These are phyloP conservation scores for Petrea volubilis DNA, from an alignment of 257 asterid species.

Conservation along the genomic window DNA sequence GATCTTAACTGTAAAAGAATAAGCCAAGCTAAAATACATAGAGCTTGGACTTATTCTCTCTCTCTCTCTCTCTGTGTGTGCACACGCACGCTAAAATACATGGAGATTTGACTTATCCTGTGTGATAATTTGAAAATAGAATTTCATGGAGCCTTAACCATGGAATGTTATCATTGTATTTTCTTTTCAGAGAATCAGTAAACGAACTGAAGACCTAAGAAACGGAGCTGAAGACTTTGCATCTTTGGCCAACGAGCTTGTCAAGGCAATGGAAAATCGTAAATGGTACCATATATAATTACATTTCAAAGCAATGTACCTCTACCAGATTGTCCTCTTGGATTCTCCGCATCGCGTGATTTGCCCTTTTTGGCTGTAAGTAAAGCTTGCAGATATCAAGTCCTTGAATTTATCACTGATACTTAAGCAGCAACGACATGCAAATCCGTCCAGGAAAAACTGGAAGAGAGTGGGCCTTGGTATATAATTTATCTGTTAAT, in stretches of 20 bases:
- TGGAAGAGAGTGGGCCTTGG: neutral
- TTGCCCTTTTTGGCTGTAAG: neutral
- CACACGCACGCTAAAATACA: too few relatives aligned
- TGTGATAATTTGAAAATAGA: neutral
- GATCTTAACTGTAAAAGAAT: conserved; percentile 16
- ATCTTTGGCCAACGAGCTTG: conserved; percentile 88
- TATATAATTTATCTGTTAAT: neutral
- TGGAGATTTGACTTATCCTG: neutral
- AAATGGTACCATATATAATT: conserved; percentile 85
- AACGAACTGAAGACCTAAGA: conserved; percentile 71
- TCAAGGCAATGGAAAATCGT: conserved; percentile 81
- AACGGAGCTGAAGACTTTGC: conserved; percentile 90
- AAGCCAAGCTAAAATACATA: neutral
- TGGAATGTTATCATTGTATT: conserved; percentile 1
- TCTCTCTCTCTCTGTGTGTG: neutral
- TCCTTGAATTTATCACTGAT: neutral
- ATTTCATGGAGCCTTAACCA: neutral
- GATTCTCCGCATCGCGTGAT: neutral
- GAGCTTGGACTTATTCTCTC: too few relatives aligned
- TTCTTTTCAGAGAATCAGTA: conserved; percentile 61
- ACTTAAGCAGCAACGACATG: neutral
- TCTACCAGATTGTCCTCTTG: neutral
- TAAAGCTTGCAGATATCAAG: neutral
- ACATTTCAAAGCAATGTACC: conserved; percentile 1
- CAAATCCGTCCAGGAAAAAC: neutral